phyloP scores from a whole-genome alignment of 1,284 basidiomycete species.

The Phylloboletellus chloephorus region DNA sequence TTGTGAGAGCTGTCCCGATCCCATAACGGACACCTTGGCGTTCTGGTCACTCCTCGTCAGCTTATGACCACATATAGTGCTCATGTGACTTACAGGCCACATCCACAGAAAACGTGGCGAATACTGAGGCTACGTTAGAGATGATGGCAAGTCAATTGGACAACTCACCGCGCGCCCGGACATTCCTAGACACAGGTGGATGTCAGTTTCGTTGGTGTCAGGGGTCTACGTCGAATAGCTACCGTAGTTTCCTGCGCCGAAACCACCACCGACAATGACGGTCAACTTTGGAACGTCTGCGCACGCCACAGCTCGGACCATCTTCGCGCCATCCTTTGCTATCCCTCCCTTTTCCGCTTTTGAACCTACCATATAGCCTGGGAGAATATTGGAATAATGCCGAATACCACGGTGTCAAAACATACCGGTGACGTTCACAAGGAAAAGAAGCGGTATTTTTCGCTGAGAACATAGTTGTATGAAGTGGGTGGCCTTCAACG shows the following conservation, averaged over 20 bases:
- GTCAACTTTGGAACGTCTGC: constrained; percentile 94
- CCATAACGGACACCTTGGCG: constrained; percentile 95
- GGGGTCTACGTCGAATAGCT: constrained; percentile 2
- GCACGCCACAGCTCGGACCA: constrained; percentile 94
- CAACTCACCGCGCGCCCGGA: constrained; percentile 75
- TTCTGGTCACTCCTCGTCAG: constrained; percentile 46
- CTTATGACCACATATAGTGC: constrained; percentile 7
- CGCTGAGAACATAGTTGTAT: constrained; percentile 93
- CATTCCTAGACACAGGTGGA: constrained; percentile 53
- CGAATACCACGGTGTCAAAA: not conserved
- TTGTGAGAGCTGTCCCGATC: constrained; percentile 84
- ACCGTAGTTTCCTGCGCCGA: constrained; percentile 95
- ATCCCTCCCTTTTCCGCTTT: constrained; percentile 94
- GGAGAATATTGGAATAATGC: constrained; percentile 7
- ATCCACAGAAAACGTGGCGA: constrained; percentile 94
- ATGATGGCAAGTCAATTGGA: constrained; percentile 4
- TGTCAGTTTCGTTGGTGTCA: constrained; percentile 14
- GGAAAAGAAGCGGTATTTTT: constrained; percentile 83
- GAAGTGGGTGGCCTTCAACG: constrained; percentile 91
- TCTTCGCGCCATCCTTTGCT: constrained; percentile 96
- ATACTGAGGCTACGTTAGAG: constrained; percentile 48
- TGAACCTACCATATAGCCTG: constrained; percentile 91
- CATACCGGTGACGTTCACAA: constrained; percentile 86
- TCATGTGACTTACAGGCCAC: constrained; percentile 74
- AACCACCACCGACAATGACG: constrained; percentile 91